Conservation (phyloP, 106 monocot species). For the Acorus calamus region DNA sequence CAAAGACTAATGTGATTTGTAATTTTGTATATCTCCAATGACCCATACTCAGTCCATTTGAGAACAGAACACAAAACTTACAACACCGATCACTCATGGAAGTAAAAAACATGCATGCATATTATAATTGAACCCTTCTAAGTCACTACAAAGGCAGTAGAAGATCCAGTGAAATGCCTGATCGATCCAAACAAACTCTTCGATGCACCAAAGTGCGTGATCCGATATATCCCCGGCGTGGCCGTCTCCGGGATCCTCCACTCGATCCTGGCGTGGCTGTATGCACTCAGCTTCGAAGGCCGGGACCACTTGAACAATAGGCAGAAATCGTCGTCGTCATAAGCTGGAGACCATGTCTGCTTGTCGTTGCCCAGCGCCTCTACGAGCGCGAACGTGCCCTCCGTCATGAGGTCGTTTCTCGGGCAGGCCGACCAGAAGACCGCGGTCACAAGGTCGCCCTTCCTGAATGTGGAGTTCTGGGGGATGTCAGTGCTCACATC, state of each 20-base stretch:
- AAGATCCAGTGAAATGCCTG: constrained; percentile 5
- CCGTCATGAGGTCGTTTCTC: constrained; percentile 17
- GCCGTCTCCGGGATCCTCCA: constrained; percentile 15
- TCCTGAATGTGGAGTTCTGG: constrained; percentile 10
- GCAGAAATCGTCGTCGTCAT: constrained; percentile 19
- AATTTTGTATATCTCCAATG: too few relatives aligned
- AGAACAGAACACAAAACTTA: too few relatives aligned
- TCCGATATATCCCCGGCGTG: constrained; percentile 6
- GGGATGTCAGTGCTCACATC: constrained; percentile 12
- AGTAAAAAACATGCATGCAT: too few relatives aligned
- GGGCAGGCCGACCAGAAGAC: constrained; percentile 22
- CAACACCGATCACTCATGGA: too few relatives aligned
- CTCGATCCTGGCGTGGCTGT: constrained; percentile 11
- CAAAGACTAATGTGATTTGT: too few relatives aligned
- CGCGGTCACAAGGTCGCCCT: constrained; percentile 5
- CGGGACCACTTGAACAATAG: constrained; percentile 12
- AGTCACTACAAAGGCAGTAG: constrained; percentile 9
- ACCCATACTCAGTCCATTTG: too few relatives aligned
- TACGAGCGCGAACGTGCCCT: constrained; percentile 12
- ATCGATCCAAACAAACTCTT: constrained; percentile 13
- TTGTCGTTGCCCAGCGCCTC: constrained; percentile 2
- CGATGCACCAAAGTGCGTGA: constrained; percentile 13
- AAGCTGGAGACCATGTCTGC: constrained; percentile 8
- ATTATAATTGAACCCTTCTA: too few relatives aligned
- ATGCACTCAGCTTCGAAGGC: constrained; percentile 10